Percentiles rank a stretch among this genome's conserved stretches.
These are phyloP conservation scores for Botryotinia globosa DNA, from an alignment of 2,329 filamentous ascomycete species.

Conservation along the genomic window DNA sequence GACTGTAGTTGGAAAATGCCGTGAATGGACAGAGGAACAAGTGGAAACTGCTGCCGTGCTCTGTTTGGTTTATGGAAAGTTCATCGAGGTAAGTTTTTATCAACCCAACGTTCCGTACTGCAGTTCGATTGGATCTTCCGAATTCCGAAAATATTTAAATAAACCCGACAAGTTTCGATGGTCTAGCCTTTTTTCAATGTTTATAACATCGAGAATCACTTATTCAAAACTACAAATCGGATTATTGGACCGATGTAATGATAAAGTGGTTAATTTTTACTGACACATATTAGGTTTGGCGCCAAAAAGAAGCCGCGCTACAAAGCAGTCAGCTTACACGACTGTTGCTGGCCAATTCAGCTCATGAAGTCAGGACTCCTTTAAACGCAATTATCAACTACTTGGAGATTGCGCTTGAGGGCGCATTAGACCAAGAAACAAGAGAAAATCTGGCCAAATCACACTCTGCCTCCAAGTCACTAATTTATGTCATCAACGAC, in stretches of 20 bases:
- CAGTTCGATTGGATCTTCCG: neutral
- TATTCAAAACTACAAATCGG: neutral
- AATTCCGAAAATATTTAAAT: neutral
- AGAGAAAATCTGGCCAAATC: conserved; percentile 80
- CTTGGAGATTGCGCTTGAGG: conserved; percentile 85
- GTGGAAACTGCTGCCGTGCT: conserved; percentile 85
- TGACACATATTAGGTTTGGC: conserved; percentile 66
- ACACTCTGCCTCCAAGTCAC: conserved; percentile 85
- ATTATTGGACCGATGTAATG: neutral
- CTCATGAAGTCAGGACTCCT: conserved; percentile 87
- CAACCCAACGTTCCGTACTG: neutral
- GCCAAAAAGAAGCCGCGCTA: conserved; percentile 81
- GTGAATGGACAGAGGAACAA: conserved; percentile 87
- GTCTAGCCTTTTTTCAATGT: neutral
- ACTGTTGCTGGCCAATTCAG: conserved; percentile 79
- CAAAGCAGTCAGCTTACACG: conserved; percentile 79
- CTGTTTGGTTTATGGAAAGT: conserved; percentile 78
- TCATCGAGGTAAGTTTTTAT: conserved; percentile 67
- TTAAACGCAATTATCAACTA: conserved; percentile 95
- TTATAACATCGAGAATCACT: neutral
- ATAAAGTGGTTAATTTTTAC: neutral
- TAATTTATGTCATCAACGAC: conserved; percentile 94
- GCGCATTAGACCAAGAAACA: conserved; percentile 73
- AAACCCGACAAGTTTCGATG: neutral
- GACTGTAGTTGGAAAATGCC: conserved; percentile 70